A percentile compares a stretch with the other conserved stretches of the same genome.
Evolutionary conservation across 2,329 filamentous ascomycete genomes (phyloP).

Genomic region (Diaporthe sp.): DNA sequence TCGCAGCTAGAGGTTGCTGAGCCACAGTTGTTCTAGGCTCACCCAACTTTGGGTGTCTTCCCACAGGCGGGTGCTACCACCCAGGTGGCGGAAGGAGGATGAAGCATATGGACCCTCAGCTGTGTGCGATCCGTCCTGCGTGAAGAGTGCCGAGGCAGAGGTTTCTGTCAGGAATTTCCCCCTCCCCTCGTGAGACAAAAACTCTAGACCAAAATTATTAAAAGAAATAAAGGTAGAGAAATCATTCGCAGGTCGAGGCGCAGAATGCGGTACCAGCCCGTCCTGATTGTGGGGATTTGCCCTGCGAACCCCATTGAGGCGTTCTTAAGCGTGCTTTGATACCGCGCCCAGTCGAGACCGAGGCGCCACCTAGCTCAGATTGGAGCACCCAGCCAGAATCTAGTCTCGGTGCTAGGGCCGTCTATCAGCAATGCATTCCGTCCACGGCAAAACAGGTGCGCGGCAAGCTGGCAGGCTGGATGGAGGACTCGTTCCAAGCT

Average conservation of each 20-base stretch:
- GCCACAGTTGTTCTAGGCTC: conserved; percentile 45
- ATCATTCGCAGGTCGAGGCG: not conserved
- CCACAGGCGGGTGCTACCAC: conserved; percentile 13
- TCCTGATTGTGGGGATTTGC: not conserved
- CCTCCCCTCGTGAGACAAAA: not conserved
- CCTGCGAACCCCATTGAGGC: not conserved
- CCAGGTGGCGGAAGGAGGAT: conserved; percentile 1
- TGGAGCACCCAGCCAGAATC: conserved; percentile 6
- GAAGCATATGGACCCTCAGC: not conserved
- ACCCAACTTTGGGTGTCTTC: conserved; percentile 11
- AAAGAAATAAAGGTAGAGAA: not conserved
- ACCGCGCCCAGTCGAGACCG: not conserved
- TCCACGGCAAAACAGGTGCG: conserved; percentile 1
- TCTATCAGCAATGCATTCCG: conserved; percentile 23
- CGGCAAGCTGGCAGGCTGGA: not conserved
- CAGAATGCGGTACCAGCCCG: too few species aligned
- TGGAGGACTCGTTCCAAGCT: not conserved
- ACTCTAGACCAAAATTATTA: too few species aligned
- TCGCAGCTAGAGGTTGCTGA: conserved; percentile 39
- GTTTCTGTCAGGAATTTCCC: not conserved
- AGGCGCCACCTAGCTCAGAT: conserved; percentile 20
- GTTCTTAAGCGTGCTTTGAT: conserved; percentile 9
- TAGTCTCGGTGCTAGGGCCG: conserved; percentile 32
- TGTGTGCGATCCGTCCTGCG: not conserved
- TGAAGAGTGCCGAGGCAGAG: not conserved